Evolutionary conservation across 345 rosid genomes (phyloP).

Genomic region (Populus ilicifolia): DNA sequence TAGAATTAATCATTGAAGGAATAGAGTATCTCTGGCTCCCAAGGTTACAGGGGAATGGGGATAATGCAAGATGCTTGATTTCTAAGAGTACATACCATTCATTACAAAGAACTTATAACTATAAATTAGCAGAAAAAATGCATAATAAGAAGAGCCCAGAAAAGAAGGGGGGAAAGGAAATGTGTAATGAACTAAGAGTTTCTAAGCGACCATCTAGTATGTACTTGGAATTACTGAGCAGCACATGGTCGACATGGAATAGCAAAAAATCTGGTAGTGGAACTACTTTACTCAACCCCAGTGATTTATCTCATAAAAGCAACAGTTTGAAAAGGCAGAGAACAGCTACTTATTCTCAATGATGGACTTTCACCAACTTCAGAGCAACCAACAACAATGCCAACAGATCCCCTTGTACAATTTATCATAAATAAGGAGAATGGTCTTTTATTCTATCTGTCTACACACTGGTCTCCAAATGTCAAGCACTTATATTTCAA

Average conservation of each 20-base stretch:
- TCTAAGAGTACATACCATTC: neutral
- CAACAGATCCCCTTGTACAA: neutral
- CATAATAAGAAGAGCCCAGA: neutral
- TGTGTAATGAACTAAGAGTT: neutral
- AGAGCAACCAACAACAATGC: neutral
- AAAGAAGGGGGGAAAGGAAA: neutral
- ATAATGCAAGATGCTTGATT: neutral
- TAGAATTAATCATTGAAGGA: neutral
- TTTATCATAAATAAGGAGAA: neutral
- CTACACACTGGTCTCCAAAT: neutral
- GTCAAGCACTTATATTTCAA: neutral
- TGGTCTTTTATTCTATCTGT: neutral
- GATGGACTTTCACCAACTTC: neutral
- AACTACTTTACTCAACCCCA: neutral
- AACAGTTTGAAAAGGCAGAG: neutral
- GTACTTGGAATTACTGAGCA: no score
- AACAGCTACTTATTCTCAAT: neutral
- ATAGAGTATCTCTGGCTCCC: neutral
- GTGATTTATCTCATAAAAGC: neutral
- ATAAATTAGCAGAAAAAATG: neutral
- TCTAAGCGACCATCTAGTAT: neutral
- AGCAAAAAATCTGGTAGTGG: neutral
- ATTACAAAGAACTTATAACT: neutral
- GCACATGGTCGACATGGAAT: neutral
- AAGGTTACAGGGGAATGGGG: neutral